Evolutionary conservation across 768 basidiomycete genomes (phyloP).

Genomic region (Leccinum obscurum): DNA sequence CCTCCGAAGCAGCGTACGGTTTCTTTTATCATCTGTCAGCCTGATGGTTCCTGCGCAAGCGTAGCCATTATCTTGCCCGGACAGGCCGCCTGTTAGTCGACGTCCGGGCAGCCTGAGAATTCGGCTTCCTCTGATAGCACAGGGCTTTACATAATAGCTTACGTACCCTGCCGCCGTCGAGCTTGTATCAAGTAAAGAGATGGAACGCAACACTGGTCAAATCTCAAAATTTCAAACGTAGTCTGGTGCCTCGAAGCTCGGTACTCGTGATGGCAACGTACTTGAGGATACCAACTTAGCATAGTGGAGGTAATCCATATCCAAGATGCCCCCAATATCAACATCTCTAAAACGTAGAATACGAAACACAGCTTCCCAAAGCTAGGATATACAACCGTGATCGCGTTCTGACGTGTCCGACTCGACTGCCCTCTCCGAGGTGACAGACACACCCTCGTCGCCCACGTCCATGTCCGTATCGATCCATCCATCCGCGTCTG

Average conservation of each 20-base stretch:
- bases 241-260: background rate
- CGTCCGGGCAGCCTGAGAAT: too few species aligned
- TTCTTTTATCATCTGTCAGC: background rate
- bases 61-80: background rate
- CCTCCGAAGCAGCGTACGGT: background rate
- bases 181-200: background rate
- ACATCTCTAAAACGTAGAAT: background rate
- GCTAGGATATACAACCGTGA: background rate
- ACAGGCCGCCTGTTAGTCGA: too few species aligned
- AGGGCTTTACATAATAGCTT: too few species aligned
- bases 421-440: constrained; percentile 16
- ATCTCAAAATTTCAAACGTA: background rate
- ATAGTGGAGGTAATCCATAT: background rate
- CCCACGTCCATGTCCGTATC: constrained; percentile 41
- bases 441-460: constrained; percentile 25
- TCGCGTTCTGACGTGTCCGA: constrained; percentile 9
- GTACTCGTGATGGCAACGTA: too few species aligned
- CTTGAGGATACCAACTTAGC: too few species aligned
- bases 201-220: background rate
- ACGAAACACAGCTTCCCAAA: background rate
- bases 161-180: too few species aligned
- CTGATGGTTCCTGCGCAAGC: too few species aligned
- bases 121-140: too few species aligned
- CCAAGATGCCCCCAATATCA: background rate
- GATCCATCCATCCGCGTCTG: constrained; percentile 36